Conservation (phyloP, 1,284 basidiomycete genomes). For the Paramarasmius palmivorus region DNA sequence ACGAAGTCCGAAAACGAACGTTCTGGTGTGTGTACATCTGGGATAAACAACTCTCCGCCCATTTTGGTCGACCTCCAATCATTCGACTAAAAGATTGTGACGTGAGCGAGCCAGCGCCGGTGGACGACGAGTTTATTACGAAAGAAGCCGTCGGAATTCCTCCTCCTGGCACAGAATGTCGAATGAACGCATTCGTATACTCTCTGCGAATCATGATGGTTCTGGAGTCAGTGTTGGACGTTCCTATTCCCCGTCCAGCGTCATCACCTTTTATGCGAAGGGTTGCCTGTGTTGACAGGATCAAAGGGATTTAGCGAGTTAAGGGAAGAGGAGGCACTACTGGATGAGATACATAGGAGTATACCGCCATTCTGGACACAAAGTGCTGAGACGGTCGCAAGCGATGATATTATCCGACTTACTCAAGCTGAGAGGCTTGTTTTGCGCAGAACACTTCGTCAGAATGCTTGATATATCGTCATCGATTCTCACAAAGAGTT, state of each 20-base stretch:
- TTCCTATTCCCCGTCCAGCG: constrained; percentile 64
- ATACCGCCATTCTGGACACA: constrained; percentile 81
- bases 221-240: constrained; percentile 76
- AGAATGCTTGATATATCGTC: constrained; percentile 78
- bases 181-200: constrained; percentile 79
- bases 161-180: constrained; percentile 67
- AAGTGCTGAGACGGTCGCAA: constrained; percentile 77
- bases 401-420: constrained; percentile 82
- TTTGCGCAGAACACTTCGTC: constrained; percentile 84
- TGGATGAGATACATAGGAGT: constrained; percentile 76
- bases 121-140: constrained; percentile 89
- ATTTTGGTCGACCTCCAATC: constrained; percentile 86
- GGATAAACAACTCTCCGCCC: constrained; percentile 86
- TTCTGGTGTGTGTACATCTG: constrained; percentile 94
- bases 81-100: constrained; percentile 86
- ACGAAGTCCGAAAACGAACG: constrained; percentile 86
- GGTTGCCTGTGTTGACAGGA: constrained; percentile 57
- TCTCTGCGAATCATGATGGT: constrained; percentile 79
- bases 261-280: constrained; percentile 61
- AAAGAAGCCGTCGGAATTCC: constrained; percentile 69
- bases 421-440: constrained; percentile 84
- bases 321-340: constrained; percentile 73
- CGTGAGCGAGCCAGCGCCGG: constrained; percentile 75
- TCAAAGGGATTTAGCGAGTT: constrained; percentile 62
- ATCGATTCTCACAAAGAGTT: constrained; percentile 71